These are phyloP conservation scores for Ascochyta rabiei DNA, from an alignment of 2,329 filamentous ascomycete genomes.

Conservation along the genomic window DNA sequence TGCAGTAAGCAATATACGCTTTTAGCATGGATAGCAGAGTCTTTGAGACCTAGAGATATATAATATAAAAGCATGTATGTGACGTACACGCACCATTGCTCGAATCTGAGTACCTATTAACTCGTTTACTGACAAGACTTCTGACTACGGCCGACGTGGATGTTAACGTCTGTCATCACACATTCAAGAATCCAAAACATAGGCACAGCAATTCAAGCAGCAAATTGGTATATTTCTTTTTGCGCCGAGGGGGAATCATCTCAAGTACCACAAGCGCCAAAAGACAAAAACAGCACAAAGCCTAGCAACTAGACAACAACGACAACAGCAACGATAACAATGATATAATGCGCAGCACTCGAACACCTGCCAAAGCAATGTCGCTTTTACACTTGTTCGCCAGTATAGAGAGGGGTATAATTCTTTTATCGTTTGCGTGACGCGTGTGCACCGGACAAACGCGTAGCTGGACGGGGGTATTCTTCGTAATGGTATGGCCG, in stretches of 20 bases:
- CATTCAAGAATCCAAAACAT: not conserved
- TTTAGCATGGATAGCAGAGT: no score
- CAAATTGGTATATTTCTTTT: conserved; percentile 53
- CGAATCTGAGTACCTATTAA: no score
- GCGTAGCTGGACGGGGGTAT: conserved; percentile 40
- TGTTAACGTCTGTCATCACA: no score
- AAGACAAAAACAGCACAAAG: conserved; percentile 25
- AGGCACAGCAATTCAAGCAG: conserved; percentile 30
- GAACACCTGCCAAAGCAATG: conserved; percentile 38
- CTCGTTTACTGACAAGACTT: not conserved
- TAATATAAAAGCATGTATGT: not conserved
- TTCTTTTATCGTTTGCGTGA: conserved; percentile 48
- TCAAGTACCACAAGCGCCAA: conserved; percentile 33
- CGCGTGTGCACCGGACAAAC: conserved; percentile 31
- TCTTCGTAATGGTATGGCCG: conserved; percentile 42
- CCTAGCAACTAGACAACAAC: conserved; percentile 25
- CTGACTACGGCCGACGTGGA: no score
- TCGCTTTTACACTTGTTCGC: conserved; percentile 44
- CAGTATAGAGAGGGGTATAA: conserved; percentile 46
- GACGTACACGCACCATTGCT: not conserved
- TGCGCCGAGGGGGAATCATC: conserved; percentile 49
- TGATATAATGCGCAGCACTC: conserved; percentile 27
- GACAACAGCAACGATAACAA: conserved; percentile 18
- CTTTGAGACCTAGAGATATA: no score
- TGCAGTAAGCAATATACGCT: no score